These are phyloP conservation scores for Fusarium sp. DNA, from an alignment of 2,329 filamentous ascomycete genomes.

Conservation along the genomic window DNA sequence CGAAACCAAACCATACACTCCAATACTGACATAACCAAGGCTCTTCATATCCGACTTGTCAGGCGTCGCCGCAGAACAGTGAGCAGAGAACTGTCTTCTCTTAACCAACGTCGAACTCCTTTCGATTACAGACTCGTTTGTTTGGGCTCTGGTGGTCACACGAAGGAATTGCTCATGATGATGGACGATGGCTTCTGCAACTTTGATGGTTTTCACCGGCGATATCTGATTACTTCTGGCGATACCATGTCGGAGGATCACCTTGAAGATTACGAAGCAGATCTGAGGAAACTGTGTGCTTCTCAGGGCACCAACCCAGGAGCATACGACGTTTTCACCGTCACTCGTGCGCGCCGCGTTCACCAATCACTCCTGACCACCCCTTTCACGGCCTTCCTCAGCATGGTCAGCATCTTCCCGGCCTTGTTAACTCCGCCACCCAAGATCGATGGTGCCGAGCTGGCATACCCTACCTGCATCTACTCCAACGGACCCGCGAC, in stretches of 20 bases:
- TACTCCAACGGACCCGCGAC: conserved; percentile 91
- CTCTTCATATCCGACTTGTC: conserved; percentile 45
- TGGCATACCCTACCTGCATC: conserved; percentile 74
- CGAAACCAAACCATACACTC: background rate
- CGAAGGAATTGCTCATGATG: conserved; percentile 87
- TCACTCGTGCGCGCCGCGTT: conserved; percentile 81
- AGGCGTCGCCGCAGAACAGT: conserved; percentile 26
- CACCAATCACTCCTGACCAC: conserved; percentile 83
- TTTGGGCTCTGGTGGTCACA: conserved; percentile 75
- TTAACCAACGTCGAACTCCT: background rate
- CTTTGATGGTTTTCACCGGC: conserved; percentile 69
- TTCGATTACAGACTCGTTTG: no score
- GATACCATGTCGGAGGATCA: conserved; percentile 73
- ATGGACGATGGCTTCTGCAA: conserved; percentile 68
- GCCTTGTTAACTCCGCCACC: conserved; percentile 57
- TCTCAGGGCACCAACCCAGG: conserved; percentile 45
- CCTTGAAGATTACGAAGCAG: conserved; percentile 65
- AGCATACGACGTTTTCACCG: conserved; percentile 70
- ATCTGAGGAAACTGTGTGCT: conserved; percentile 40
- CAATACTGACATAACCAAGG: conserved; percentile 31
- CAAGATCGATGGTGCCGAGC: conserved; percentile 32
- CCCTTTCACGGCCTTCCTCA: conserved; percentile 72
- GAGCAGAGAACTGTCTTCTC: conserved; percentile 21
- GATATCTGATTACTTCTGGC: conserved; percentile 82
- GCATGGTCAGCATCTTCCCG: conserved; percentile 69